Conservation (phyloP, 2,329 filamentous ascomycete species). For the Fusarium sp. region DNA sequence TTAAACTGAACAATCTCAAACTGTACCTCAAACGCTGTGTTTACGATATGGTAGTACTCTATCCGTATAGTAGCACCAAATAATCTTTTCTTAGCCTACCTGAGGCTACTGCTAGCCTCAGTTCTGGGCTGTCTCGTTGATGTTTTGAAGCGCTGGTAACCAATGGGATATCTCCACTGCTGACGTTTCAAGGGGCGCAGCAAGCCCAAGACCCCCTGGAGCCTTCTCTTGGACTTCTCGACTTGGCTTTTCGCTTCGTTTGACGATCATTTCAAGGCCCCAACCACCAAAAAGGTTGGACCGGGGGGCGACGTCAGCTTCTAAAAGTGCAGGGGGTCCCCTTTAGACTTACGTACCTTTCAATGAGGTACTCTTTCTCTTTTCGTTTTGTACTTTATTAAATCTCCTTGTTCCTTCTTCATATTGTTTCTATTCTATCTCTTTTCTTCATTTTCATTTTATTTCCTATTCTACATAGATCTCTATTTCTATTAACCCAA, state of each 20-base stretch:
- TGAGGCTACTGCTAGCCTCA: slow-evolving; percentile 3
- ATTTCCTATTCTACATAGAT: not conserved
- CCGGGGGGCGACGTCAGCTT: slow-evolving; percentile 42
- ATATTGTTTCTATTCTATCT: slow-evolving; percentile 7
- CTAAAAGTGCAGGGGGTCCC: slow-evolving; percentile 32
- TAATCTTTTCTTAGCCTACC: slow-evolving; percentile 7
- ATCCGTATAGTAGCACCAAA: not conserved
- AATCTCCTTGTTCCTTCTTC: slow-evolving; percentile 8
- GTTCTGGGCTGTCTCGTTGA: slow-evolving; percentile 27
- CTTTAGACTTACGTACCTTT: slow-evolving; percentile 18
- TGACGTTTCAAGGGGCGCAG: slow-evolving; percentile 46
- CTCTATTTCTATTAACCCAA: not conserved
- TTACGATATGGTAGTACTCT: slow-evolving; percentile 1
- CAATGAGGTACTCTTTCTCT: slow-evolving; percentile 1
- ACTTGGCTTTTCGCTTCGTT: slow-evolving; percentile 28
- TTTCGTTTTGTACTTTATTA: slow-evolving; percentile 33
- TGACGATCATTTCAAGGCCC: slow-evolving; percentile 23
- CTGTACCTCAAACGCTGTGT: slow-evolving; percentile 16
- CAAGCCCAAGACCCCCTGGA: slow-evolving; percentile 7
- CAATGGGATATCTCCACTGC: slow-evolving; percentile 36
- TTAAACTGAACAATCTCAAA: slow-evolving; percentile 8
- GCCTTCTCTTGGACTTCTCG: not conserved
- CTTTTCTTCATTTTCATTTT: not conserved
- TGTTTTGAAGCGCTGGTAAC: slow-evolving; percentile 24
- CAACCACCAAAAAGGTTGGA: slow-evolving; percentile 38